These are phyloP conservation scores for Cyberlindnera subsufficiens DNA, from an alignment of 805 yeast species.

Conservation along the genomic window DNA sequence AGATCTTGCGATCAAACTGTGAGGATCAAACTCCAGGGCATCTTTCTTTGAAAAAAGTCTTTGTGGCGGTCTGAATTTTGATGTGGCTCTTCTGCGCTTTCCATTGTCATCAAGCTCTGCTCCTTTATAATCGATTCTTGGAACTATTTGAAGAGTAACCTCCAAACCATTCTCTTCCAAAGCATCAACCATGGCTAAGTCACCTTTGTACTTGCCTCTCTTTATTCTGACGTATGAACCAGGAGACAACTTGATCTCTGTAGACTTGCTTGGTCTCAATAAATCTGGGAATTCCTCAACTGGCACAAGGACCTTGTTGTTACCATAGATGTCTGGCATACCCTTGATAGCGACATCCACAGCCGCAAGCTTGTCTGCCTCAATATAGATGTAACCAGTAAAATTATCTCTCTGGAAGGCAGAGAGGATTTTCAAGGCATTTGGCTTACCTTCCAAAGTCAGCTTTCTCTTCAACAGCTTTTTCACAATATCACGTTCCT, in stretches of 20 bases:
- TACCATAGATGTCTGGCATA: constrained; percentile 74
- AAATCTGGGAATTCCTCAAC: constrained; percentile 93
- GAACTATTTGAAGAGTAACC: constrained; percentile 88
- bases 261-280: constrained; percentile 80
- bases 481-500: constrained; percentile 86
- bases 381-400: constrained; percentile 87
- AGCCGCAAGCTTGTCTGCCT: constrained; percentile 90
- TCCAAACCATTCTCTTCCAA: constrained; percentile 92
- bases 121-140: constrained; percentile 88
- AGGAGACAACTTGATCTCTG: constrained; percentile 83
- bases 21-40: constrained; percentile 79
- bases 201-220: constrained; percentile 89
- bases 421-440: constrained; percentile 78
- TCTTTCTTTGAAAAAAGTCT: constrained; percentile 83
- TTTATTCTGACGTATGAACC: constrained; percentile 90
- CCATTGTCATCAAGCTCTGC: constrained; percentile 45
- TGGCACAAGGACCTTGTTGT: constrained; percentile 81
- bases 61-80: constrained; percentile 75
- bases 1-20: constrained; percentile 61
- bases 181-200: constrained; percentile 88
- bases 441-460: constrained; percentile 66
- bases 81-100: constrained; percentile 48
- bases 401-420: constrained; percentile 94
- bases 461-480: constrained; percentile 79
- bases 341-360: constrained; percentile 86